These are phyloP conservation scores for Globisporangium middletonii DNA, from an alignment of 352 stramenopile genomes.

Conservation along the genomic window DNA sequence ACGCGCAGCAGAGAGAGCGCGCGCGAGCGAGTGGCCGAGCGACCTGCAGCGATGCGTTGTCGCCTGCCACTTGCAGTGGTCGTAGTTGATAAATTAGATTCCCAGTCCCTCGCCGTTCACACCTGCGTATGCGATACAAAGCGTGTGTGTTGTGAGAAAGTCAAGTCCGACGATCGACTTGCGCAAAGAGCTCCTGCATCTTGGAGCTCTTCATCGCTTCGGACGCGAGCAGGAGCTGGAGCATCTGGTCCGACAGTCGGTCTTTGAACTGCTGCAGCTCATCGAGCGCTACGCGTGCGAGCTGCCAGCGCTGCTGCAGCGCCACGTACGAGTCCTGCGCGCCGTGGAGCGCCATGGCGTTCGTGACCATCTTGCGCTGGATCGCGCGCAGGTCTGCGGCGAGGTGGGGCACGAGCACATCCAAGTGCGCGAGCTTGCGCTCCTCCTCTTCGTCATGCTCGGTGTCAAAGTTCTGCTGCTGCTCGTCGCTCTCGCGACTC, in stretches of 20 bases:
- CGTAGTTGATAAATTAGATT: constrained; percentile 10
- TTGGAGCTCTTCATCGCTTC: constrained; percentile 65
- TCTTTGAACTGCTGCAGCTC: constrained; percentile 73
- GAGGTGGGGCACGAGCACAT: constrained; percentile 57
- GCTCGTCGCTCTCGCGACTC: constrained; percentile 11
- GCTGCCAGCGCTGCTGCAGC: constrained; percentile 41
- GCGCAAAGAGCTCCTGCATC: constrained; percentile 72
- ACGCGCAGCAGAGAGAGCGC: no score
- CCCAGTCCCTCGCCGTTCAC: constrained; percentile 3
- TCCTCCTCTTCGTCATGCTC: constrained; percentile 35
- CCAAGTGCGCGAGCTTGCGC: constrained; percentile 49
- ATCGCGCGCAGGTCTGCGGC: constrained; percentile 39
- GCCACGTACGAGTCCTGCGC: constrained; percentile 27
- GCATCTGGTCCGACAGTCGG: constrained; percentile 66
- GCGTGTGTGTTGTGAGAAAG: no score
- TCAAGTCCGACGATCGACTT: constrained; percentile 29
- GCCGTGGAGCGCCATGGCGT: constrained; percentile 30
- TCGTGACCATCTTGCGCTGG: constrained; percentile 39
- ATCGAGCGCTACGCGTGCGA: constrained; percentile 63
- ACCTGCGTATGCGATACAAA: neutral
- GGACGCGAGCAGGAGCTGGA: constrained; percentile 58
- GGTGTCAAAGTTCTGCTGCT: constrained; percentile 15
- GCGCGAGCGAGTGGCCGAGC: no score
- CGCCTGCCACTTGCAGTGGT: no score
- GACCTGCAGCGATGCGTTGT: no score